Evolutionary conservation across 768 basidiomycete species (phyloP).

Genomic region (Cyathus striatus): DNA sequence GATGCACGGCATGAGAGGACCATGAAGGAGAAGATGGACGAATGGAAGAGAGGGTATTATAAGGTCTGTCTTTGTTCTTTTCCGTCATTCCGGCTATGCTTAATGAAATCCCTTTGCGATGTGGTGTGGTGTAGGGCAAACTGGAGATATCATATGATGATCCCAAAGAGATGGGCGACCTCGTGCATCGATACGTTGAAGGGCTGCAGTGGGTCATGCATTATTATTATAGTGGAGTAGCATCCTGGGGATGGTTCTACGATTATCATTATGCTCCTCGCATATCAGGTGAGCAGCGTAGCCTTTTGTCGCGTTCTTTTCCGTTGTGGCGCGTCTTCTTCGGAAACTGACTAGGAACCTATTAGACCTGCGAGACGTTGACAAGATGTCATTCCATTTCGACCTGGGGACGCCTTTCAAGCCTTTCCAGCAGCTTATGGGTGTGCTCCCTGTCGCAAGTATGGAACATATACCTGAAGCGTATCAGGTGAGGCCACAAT

Average conservation of each 20-base stretch:
- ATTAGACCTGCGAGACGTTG: slow-evolving; percentile 60
- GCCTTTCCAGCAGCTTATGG: slow-evolving; percentile 97
- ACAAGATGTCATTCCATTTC: slow-evolving; percentile 81
- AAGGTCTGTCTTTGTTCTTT: slow-evolving; percentile 41
- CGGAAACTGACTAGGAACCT: slow-evolving; percentile 2
- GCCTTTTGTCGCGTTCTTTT: not conserved
- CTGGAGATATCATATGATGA: slow-evolving; percentile 75
- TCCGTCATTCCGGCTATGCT: not conserved
- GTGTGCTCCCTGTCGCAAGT: slow-evolving; percentile 90
- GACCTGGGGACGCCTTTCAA: slow-evolving; percentile 84
- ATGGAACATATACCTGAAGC: slow-evolving; percentile 84
- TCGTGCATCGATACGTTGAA: slow-evolving; percentile 82
- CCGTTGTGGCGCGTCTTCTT: too few relatives aligned
- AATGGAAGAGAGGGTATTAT: slow-evolving; percentile 92
- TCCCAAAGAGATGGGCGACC: slow-evolving; percentile 58
- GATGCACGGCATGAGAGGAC: slow-evolving; percentile 74
- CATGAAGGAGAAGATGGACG: slow-evolving; percentile 78
- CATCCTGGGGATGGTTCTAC: slow-evolving; percentile 99
- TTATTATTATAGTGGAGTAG: slow-evolving; percentile 96
- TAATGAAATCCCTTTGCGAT: too few relatives aligned
- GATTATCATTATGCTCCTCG: slow-evolving; percentile 96
- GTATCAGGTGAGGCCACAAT: slow-evolving; percentile 82
- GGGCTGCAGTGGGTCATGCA: slow-evolving; percentile 99
- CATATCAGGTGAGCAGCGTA: slow-evolving; percentile 77
- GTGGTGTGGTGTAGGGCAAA: slow-evolving; percentile 59